Conservation (phyloP, 1,284 basidiomycete species). For the Puccinia triticina region DNA sequence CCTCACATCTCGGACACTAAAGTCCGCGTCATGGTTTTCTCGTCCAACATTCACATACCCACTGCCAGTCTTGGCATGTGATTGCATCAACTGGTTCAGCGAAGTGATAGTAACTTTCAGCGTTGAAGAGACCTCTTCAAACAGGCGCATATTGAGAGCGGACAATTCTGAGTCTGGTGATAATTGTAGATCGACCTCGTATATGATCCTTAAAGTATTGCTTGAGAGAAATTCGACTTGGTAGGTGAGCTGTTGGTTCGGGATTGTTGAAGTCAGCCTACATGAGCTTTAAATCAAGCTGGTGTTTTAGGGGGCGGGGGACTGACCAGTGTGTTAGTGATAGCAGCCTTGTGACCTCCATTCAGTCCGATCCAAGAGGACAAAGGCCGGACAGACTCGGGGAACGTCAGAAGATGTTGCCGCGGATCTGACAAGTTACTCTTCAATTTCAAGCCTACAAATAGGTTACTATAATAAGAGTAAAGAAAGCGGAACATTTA, state of each 20-base stretch:
- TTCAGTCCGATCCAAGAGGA: conserved; percentile 22
- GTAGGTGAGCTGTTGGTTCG: conserved; percentile 18
- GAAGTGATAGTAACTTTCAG: conserved; percentile 15
- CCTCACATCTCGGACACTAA: not conserved
- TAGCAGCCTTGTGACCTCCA: conserved; percentile 4
- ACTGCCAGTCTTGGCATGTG: not conserved
- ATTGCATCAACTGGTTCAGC: not conserved
- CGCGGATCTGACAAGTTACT: not conserved
- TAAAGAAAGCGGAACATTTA: not conserved
- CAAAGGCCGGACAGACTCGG: not conserved
- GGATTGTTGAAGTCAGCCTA: not conserved
- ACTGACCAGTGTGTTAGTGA: conserved; percentile 20
- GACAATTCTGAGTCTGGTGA: conserved; percentile 23
- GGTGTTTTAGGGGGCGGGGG: not conserved
- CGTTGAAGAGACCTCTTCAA: conserved; percentile 12
- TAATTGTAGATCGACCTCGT: conserved; percentile 24
- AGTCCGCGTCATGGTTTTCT: not conserved
- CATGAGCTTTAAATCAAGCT: not conserved
- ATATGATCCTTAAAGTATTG: not conserved
- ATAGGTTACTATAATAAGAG: conserved; percentile 12
- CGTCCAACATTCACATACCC: not conserved
- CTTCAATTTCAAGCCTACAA: conserved; percentile 17
- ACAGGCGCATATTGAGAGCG: not conserved
- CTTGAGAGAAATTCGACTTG: conserved; percentile 22
- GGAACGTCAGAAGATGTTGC: not conserved